These are phyloP conservation scores for Suhomyces vadensis DNA, from an alignment of 805 yeast genomes.

Conservation along the genomic window DNA sequence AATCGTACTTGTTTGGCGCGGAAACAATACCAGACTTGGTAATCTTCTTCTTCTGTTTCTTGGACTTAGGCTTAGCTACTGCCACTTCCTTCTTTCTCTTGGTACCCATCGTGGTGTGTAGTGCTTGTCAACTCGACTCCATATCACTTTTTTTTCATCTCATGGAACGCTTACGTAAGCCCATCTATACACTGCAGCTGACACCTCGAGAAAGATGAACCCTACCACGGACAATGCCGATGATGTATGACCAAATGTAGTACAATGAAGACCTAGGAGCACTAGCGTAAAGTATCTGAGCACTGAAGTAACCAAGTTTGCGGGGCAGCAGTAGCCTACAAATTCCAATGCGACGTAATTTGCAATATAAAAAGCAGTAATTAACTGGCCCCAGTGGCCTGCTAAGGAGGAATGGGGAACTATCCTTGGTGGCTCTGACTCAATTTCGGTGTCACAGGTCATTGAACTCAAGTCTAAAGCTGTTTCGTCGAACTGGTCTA, in stretches of 20 bases:
- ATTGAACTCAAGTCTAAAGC: background rate
- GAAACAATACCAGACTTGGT: constrained; percentile 13
- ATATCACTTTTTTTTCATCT: constrained; percentile 2
- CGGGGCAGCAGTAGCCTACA: too few species aligned
- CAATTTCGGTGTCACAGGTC: background rate
- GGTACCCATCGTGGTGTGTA: constrained; percentile 9
- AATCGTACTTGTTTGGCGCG: constrained; percentile 22
- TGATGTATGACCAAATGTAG: too few species aligned
- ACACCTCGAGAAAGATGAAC: background rate
- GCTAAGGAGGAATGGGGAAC: too few species aligned
- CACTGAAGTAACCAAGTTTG: too few species aligned
- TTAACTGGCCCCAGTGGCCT: too few species aligned
- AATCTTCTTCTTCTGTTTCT: constrained; percentile 24
- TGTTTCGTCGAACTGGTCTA: background rate
- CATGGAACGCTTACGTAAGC: constrained; percentile 1
- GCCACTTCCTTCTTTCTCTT: constrained; percentile 14
- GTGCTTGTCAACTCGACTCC: background rate
- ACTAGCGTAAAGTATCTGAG: too few species aligned
- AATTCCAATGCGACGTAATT: too few species aligned
- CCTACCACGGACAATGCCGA: too few species aligned
- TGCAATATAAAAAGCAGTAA: too few species aligned
- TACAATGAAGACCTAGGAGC: too few species aligned
- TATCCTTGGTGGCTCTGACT: too few species aligned
- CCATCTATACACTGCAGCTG: background rate
- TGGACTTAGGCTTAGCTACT: constrained; percentile 19